Base-by-base conservation (phyloP, 495 filamentous ascomycete genomes). In the Xylaria bambusicola region DNA sequence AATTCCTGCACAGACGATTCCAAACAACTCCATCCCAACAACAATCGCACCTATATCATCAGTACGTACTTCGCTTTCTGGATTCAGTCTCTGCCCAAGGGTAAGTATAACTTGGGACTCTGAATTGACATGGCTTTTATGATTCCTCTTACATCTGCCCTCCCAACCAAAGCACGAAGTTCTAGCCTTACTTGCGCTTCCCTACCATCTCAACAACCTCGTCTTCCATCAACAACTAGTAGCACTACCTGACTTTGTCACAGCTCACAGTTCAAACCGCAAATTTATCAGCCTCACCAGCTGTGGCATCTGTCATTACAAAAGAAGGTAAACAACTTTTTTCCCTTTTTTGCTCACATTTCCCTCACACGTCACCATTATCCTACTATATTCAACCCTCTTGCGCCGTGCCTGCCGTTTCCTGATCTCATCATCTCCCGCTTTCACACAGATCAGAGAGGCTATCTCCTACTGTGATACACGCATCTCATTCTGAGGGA, bases 211-310 rank as follows among this genome's bases (percentile, higher is more conserved):
- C 50, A 53, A 29, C 23, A 41, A 26, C 10, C 2, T 6, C 38
- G 1, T 20, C n/a, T 2, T 15, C 13, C 35, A 5, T 7, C 35
- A 41, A 40, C 35, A 41, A 40, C 23, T 54, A 21, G 3, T 12
- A 26, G 13, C 51, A 44, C 17, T 38, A 33, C 51, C 51, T 44
- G 8, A 53, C 38, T 21, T 54, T 31, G n/a, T 38, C 8, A 31
- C 38, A 54, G 38, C 36, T 12, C 13, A 8, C 35, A 52, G 17
- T 17, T 52, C n/a, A n/a, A n/a, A n/a, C n/a, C n/a, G n/a, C n/a
- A n/a, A n/a, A n/a, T n/a, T n/a, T n/a, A n/a, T n/a, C n/a, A n/a
- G n/a, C n/a, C n/a, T n/a, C n/a, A n/a, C n/a, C n/a, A 10, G 29
- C 31, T 21, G n/a, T 36, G 3, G 29, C 31, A 36, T 8, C 17